phyloP scores from a whole-genome alignment of 306 rosid species.

The Quercus berberidifolia region DNA sequence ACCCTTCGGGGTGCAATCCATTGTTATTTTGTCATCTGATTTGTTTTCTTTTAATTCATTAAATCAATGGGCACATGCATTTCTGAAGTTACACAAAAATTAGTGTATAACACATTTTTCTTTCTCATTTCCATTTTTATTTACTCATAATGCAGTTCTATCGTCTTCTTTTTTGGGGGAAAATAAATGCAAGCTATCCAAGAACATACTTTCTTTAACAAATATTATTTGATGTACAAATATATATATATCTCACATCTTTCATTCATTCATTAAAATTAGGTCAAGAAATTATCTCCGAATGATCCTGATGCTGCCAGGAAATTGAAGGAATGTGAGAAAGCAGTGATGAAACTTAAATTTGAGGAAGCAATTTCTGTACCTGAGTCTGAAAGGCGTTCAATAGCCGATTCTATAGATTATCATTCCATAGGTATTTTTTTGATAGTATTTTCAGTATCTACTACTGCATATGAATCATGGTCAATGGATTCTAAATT shows the following conservation, averaged over 20 bases:
- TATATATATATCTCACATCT: conserved; percentile 8
- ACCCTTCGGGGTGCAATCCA: neutral
- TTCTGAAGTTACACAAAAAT: neutral
- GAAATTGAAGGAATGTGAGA: conserved; percentile 97
- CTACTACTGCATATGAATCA: neutral
- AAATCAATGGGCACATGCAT: neutral
- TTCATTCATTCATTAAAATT: conserved; percentile 26
- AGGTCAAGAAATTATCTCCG: conserved; percentile 89
- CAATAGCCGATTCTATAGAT: conserved; percentile 69
- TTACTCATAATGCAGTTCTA: neutral
- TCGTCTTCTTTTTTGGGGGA: neutral
- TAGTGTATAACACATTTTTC: neutral
- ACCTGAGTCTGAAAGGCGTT: conserved; percentile 61
- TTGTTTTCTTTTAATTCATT: neutral
- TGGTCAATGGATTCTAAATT: neutral
- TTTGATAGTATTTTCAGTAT: conserved; percentile 10
- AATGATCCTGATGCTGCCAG: conserved; percentile 84
- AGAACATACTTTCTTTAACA: neutral
- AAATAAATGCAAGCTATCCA: neutral
- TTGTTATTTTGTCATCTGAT: neutral
- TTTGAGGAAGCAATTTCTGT: conserved; percentile 91
- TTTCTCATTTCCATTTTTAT: neutral
- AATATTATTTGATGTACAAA: neutral
- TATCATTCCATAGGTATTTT: conserved; percentile 70
- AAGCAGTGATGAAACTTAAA: conserved; percentile 88